Conservation (phyloP, 129 eudicot genomes). For the Escallonia herrerae region DNA sequence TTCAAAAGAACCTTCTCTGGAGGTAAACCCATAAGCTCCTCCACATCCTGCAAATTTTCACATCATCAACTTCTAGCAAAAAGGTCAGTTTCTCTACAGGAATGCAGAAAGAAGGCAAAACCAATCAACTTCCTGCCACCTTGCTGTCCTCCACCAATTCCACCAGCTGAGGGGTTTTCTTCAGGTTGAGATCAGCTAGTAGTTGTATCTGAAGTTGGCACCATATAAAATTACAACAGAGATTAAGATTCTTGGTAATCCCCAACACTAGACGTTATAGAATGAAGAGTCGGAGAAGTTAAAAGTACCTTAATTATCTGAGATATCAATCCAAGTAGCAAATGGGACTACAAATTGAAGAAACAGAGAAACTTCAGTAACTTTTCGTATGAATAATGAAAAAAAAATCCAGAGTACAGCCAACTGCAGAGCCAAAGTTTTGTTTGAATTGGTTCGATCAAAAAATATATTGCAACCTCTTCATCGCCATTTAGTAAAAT, state of each 20-base stretch:
- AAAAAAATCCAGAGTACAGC: background rate
- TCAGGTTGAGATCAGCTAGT: slow-evolving; percentile 45
- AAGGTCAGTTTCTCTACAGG: background rate
- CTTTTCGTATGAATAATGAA: background rate
- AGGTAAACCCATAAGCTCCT: slow-evolving; percentile 60
- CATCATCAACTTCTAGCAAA: background rate
- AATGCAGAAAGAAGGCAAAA: slow-evolving; percentile 11
- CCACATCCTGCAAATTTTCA: slow-evolving; percentile 40
- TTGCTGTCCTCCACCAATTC: slow-evolving; percentile 61
- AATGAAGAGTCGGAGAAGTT: background rate
- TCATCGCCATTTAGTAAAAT: too few species aligned
- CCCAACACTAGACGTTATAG: background rate
- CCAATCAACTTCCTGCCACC: slow-evolving; percentile 20
- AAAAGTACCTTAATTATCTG: slow-evolving; percentile 61
- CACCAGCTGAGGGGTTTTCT: slow-evolving; percentile 65
- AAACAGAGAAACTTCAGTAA: slow-evolving; percentile 17
- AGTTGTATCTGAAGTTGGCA: slow-evolving; percentile 50
- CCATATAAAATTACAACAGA: slow-evolving; percentile 2
- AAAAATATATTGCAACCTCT: too few species aligned
- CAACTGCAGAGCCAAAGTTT: background rate
- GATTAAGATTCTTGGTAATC: background rate
- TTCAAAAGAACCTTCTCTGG: slow-evolving; percentile 64
- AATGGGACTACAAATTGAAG: slow-evolving; percentile 47
- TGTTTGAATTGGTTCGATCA: background rate
- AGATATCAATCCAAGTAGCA: slow-evolving; percentile 57